A percentile compares a stretch with the other conserved stretches of the same genome.
phyloP scores from a whole-genome alignment of 495 filamentous ascomycete genomes.

The Extremus antarcticus region DNA sequence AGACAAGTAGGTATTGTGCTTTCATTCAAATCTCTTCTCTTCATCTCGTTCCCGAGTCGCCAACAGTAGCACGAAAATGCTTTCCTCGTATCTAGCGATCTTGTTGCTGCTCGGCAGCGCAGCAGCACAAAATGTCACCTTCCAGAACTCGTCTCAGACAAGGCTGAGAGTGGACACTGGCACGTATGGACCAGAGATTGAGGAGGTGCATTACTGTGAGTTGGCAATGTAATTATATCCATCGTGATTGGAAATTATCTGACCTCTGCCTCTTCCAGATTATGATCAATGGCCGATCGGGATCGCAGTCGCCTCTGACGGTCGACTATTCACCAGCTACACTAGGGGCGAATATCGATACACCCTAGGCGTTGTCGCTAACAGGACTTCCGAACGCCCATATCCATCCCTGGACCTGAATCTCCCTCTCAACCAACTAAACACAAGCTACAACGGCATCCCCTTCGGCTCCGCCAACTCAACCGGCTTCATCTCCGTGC shows the following conservation, averaged over 20 bases:
- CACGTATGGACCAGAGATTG: constrained; percentile 30
- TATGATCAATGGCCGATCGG: constrained; percentile 38
- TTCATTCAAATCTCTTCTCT: neutral
- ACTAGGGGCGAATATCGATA: constrained; percentile 29
- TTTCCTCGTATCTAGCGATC: neutral
- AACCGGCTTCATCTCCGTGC: constrained; percentile 31
- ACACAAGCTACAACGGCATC: constrained; percentile 25
- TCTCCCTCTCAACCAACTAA: constrained; percentile 25
- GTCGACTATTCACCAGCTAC: constrained; percentile 33
- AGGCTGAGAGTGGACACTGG: constrained; percentile 30
- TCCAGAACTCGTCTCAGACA: constrained; percentile 4
- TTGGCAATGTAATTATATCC: too few relatives aligned
- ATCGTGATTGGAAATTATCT: neutral
- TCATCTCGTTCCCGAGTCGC: neutral
- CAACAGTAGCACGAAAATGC: neutral
- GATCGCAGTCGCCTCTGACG: constrained; percentile 29
- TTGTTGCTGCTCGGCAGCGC: neutral
- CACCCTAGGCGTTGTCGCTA: constrained; percentile 30
- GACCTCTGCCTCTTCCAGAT: constrained; percentile 3
- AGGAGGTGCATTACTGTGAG: constrained; percentile 31
- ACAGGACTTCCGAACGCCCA: constrained; percentile 28
- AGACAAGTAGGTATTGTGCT: neutral
- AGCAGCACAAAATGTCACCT: neutral
- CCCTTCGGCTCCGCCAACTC: constrained; percentile 28
- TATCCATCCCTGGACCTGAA: constrained; percentile 31